Evolutionary conservation across 2,329 filamentous ascomycete genomes (phyloP).

Genomic region (Penicillium crustosum): DNA sequence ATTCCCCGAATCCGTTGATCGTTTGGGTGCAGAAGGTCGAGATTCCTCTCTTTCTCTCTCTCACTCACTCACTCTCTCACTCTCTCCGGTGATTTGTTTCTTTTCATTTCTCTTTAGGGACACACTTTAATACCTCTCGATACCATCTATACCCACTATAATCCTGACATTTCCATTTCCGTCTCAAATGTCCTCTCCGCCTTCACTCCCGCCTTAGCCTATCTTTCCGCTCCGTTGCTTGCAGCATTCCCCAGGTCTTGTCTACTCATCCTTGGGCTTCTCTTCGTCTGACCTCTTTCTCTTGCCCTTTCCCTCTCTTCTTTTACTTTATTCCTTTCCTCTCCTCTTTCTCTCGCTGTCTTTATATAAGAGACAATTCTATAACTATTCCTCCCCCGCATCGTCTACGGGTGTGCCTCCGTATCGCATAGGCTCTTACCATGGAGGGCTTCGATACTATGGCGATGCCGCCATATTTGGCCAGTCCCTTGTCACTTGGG

Average conservation of each 20-base stretch:
- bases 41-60: conserved; percentile 23
- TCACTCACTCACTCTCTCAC: conserved; percentile 9
- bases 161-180: conserved; percentile 2
- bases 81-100: conserved; percentile 19
- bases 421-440: conserved; percentile 23
- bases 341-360: neutral
- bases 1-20: conserved; percentile 31
- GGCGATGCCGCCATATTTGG: conserved; percentile 61
- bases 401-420: conserved; percentile 3
- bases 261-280: conserved; percentile 8
- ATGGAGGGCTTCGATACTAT: conserved; percentile 62
- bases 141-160: neutral
- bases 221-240: conserved; percentile 11
- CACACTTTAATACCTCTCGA: conserved; percentile 4
- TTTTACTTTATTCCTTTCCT: conserved; percentile 1
- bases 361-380: neutral
- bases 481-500: conserved; percentile 57
- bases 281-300: conserved; percentile 3
- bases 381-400: conserved; percentile 8
- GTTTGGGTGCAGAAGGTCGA: conserved; percentile 22
- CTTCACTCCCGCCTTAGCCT: conserved; percentile 11
- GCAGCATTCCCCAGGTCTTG: conserved; percentile 13
- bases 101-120: conserved; percentile 1
- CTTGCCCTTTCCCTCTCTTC: neutral
- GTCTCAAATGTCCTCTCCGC: conserved; percentile 13